phyloP scores from a whole-genome alignment of 2,329 filamentous ascomycete species.

The Alternaria alternata region DNA sequence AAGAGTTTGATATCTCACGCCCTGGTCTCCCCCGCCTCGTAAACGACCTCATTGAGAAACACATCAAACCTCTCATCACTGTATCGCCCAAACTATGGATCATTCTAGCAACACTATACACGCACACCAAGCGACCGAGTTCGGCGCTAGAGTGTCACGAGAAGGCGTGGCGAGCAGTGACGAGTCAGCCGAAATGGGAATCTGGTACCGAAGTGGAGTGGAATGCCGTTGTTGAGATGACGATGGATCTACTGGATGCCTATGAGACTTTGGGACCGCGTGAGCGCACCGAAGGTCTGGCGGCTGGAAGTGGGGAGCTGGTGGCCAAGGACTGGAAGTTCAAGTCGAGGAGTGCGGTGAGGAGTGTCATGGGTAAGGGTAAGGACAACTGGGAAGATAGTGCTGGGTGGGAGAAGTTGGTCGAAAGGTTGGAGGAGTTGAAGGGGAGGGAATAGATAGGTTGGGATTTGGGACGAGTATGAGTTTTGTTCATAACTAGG shows the following conservation, averaged over 20 bases:
- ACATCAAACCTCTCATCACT: conserved; percentile 85
- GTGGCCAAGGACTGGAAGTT: conserved; percentile 86
- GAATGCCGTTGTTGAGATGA: conserved; percentile 77
- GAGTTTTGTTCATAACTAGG: background rate
- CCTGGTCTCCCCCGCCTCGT: conserved; percentile 68
- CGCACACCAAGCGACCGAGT: conserved; percentile 74
- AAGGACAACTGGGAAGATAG: conserved; percentile 85
- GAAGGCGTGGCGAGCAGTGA: conserved; percentile 83
- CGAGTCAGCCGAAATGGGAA: conserved; percentile 63
- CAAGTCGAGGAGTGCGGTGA: conserved; percentile 84
- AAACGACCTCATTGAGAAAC: conserved; percentile 75
- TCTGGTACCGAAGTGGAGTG: conserved; percentile 70
- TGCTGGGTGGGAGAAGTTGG: conserved; percentile 70
- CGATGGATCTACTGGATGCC: conserved; percentile 80
- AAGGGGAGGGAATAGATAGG: conserved; percentile 40
- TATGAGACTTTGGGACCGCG: conserved; percentile 75
- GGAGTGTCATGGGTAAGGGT: conserved; percentile 82
- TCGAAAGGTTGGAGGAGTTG: conserved; percentile 56
- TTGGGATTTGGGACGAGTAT: background rate
- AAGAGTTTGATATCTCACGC: conserved; percentile 51
- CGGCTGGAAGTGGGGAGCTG: conserved; percentile 60
- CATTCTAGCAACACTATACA: conserved; percentile 73
- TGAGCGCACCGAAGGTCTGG: conserved; percentile 62
- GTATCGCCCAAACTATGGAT: conserved; percentile 78
- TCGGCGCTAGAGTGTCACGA: conserved; percentile 85